Base-by-base conservation (phyloP, 1,284 basidiomycete genomes). In the Rugosomyces carneus region DNA sequence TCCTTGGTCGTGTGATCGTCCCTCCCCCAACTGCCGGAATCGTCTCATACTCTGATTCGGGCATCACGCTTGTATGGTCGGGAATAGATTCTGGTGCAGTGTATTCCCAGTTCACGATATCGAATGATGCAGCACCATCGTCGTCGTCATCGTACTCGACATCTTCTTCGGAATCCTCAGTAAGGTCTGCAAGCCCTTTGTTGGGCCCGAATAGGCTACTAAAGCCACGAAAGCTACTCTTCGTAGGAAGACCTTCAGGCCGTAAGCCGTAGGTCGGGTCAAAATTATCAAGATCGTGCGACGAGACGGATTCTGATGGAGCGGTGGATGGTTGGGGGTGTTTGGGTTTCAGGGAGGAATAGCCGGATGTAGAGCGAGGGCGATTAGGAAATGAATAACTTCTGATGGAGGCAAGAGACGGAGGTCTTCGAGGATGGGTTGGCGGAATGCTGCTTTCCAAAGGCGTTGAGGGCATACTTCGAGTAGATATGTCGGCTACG, bases 241-340 rank as follows among this genome's bases (percentile, higher is more conserved):
- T 88, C 1, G 72, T 70, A 0, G 92, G 92, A 4, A 94, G 72
- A 9, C 88, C 86, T 58, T 94, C 92, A 0, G 91, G 89, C 11
- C 94, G 83, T n/a, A 97, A 71, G n/a, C 94, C 94, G 59, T 98
- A 97, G 0, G 94, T 97, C 0, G 93, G 94, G 59, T 98, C 94
- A 64, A 91, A 96, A 52, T 88, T 81, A 65, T 95, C 93, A 34
- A 93, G 77, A 45, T 94, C 91, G 1, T 89, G 83, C 51, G 86
- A 82, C 6, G 81, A 75, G 9, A 74, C 72, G 20, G 52, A 49
- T 19, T 49, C 61, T 20, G 57, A 36, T 29, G 53, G 43, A 11
- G 69, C 65, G 1, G 69, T 57, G 18, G 75, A 72, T n/a, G 54
- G 47, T 42, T 42, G 55, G 24, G 48, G 63, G 37, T 60, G 42